Base-by-base conservation (phyloP, 768 basidiomycete species). In the Mycena leptocephala region DNA sequence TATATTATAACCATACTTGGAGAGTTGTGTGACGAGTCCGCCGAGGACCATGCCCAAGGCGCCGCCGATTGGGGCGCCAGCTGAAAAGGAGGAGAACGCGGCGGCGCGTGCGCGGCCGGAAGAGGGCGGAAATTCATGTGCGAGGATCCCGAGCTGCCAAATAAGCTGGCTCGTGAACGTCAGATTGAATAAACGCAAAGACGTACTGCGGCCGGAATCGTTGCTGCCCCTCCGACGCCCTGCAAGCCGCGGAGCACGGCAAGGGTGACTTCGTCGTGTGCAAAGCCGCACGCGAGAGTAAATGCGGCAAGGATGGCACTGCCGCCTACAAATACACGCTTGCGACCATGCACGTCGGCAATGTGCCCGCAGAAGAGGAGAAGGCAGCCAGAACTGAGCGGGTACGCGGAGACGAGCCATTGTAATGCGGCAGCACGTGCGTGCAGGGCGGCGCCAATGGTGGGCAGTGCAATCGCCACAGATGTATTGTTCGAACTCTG, bases 71-170 rank as follows among this genome's bases (percentile, higher is more conserved):
- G 97, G 96, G 0, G 94, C 95, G 32, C 97, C 97, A 0, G 96
- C 95, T 0, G 94, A 89, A 77, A 97, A 97, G 0, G 93, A 92
- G 0, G 97, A 91, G 76, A 97, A 98, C 0, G 96, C 97, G 0
- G 92, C 83, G 1, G 95, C 92, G 13, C 97, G 91, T 0, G 92
- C 88, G 16, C 86, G 70, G n/a, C 68, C 32, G 2, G 68, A 41
- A 1, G 85, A 86, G 0, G 93, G 93, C 5, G 94, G 93, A 82
- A 97, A 98, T 0, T 92, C 86, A 59, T 94, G 89, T 0, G 97
- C 96, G 39, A 98, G 88, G 72, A 96, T 97, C 0, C 97, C 96
- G 2, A 97, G 82, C 92, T 95, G 75, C 22, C 39, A 58, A 46
- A 28, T 11, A 32, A 2, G 2, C 4, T 28, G 33, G 32, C n/a